phyloP scores from a whole-genome alignment of 2,329 filamentous ascomycete genomes.

The Zymoseptoria passerinii region DNA sequence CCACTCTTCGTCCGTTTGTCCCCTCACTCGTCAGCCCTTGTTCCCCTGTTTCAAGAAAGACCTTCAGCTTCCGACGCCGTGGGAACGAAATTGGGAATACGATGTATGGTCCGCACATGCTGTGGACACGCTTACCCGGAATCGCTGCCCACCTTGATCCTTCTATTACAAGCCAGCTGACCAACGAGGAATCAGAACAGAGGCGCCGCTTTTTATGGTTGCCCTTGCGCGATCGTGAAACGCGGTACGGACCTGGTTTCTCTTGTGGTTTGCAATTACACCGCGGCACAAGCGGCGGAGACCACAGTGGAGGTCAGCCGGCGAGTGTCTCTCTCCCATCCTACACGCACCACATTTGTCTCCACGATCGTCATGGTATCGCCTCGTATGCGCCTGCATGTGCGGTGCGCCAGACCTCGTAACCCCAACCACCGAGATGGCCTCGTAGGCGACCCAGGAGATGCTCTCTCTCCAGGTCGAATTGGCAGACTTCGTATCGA shows the following conservation, averaged over 20 bases:
- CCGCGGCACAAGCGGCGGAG: not conserved
- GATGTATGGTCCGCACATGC: not conserved
- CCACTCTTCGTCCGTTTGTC: not conserved
- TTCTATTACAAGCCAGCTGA: not conserved
- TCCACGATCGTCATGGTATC: not conserved
- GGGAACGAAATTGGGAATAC: not conserved
- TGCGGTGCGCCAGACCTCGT: not conserved
- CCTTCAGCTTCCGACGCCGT: not conserved
- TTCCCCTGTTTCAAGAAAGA: not conserved
- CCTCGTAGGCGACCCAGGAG: not conserved
- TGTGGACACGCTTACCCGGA: not conserved
- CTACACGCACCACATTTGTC: not conserved
- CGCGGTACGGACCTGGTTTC: not conserved
- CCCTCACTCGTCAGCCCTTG: not conserved
- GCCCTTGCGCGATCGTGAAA: not conserved
- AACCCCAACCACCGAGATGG: not conserved
- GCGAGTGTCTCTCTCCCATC: not conserved
- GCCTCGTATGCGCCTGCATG: not conserved
- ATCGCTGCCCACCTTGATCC: not conserved
- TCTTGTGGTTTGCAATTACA: not conserved
- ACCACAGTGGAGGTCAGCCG: not conserved
- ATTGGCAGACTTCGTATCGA: not conserved
- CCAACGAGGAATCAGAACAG: not conserved
- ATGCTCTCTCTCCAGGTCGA: not conserved
- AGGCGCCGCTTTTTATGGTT: not conserved